These are phyloP conservation scores for Magnolia changhungtana DNA, from an alignment of 164 flowering plant species.

Conservation along the genomic window DNA sequence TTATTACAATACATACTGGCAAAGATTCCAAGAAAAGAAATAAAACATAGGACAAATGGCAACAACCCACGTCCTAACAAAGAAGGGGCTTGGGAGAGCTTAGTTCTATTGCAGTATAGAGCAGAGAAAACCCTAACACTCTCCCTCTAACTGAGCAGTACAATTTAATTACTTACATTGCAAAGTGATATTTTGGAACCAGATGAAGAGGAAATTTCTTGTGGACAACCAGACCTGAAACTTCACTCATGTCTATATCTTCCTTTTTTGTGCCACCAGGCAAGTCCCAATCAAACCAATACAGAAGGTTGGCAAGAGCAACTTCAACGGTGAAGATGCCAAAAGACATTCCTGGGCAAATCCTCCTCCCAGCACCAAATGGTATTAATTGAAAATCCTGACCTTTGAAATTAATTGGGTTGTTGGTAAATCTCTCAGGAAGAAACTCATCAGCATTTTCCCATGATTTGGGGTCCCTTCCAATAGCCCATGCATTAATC, in stretches of 20 bases:
- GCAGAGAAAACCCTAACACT: too few species aligned
- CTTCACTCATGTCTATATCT: background rate
- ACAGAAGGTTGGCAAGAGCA: slow-evolving; percentile 7
- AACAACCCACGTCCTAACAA: too few species aligned
- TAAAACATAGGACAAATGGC: too few species aligned
- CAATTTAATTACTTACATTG: too few species aligned
- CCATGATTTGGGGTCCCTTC: slow-evolving; percentile 8
- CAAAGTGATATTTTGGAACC: background rate
- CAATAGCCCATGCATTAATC: slow-evolving; percentile 1
- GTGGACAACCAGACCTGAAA: background rate
- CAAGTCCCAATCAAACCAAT: slow-evolving; percentile 6
- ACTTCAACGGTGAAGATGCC: background rate
- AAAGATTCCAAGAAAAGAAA: too few species aligned
- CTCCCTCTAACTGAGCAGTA: too few species aligned
- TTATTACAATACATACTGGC: too few species aligned
- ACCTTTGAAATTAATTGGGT: background rate
- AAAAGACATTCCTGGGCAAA: slow-evolving; percentile 2
- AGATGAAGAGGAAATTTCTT: slow-evolving; percentile 2
- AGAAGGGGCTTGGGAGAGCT: too few species aligned
- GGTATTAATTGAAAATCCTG: slow-evolving; percentile 8
- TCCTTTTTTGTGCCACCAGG: background rate
- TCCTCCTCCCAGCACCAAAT: slow-evolving; percentile 10
- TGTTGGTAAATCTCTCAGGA: slow-evolving; percentile 9
- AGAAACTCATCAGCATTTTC: slow-evolving; percentile 3
- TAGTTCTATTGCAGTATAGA: too few species aligned